Conservation (phyloP, 345 rosid species). For the Hibiscus mutabilis region DNA sequence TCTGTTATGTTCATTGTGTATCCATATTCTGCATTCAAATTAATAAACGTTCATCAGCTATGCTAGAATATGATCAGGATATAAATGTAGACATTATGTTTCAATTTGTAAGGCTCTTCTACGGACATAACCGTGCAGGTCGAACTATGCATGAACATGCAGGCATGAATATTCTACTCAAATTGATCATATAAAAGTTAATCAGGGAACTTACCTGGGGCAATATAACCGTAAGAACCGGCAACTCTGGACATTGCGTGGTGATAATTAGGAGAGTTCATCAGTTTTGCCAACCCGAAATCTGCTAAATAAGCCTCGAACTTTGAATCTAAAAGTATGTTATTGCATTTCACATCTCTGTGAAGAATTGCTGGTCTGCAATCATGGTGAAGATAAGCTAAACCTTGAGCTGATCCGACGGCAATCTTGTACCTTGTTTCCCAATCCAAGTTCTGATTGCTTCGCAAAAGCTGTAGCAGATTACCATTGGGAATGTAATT, state of each 20-base stretch:
- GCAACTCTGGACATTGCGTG: slow-evolving; percentile 82
- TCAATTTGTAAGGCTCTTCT: too few relatives aligned
- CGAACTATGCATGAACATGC: too few relatives aligned
- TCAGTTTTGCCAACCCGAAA: slow-evolving; percentile 84
- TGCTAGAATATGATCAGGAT: neutral
- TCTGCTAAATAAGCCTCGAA: slow-evolving; percentile 80
- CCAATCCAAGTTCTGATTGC: slow-evolving; percentile 74
- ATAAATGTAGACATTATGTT: too few relatives aligned
- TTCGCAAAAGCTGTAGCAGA: slow-evolving; percentile 65
- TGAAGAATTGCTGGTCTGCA: slow-evolving; percentile 86
- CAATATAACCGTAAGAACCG: slow-evolving; percentile 91
- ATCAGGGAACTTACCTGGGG: slow-evolving; percentile 62
- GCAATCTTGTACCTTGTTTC: slow-evolving; percentile 88
- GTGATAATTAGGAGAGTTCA: slow-evolving; percentile 69
- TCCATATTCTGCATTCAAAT: slow-evolving; percentile 67
- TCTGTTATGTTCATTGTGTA: slow-evolving; percentile 93
- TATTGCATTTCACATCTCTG: slow-evolving; percentile 88
- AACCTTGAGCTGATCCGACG: slow-evolving; percentile 83
- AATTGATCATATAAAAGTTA: neutral
- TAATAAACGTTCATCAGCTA: neutral
- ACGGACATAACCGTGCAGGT: too few relatives aligned
- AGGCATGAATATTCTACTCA: neutral
- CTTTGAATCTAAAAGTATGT: slow-evolving; percentile 80
- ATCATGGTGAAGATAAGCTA: slow-evolving; percentile 90
- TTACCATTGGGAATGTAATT: slow-evolving; percentile 81